Conservation (phyloP, 2,329 filamentous ascomycete genomes). For the Claviceps monticola region DNA sequence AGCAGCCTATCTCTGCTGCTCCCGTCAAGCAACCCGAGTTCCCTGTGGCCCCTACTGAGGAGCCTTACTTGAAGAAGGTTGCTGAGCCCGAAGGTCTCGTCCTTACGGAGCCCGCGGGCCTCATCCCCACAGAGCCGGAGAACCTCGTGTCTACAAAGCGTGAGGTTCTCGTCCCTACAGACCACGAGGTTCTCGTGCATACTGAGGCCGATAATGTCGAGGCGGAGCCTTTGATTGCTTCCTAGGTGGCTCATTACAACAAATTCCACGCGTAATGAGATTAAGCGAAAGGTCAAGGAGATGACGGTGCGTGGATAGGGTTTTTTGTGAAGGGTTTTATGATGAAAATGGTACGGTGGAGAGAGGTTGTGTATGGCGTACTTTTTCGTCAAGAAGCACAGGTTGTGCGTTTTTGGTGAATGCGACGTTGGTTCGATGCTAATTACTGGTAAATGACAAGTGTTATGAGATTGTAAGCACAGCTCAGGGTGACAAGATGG, state of each 20-base stretch:
- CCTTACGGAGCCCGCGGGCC: not conserved
- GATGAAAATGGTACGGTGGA: not conserved
- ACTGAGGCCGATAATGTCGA: constrained; percentile 13
- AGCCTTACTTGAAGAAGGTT: constrained; percentile 13
- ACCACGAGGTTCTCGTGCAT: constrained; percentile 8
- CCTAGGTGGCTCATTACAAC: constrained; percentile 14
- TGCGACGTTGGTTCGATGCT: not conserved
- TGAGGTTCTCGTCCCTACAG: constrained; percentile 6
- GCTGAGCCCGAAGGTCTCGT: constrained; percentile 10
- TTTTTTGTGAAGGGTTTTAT: not conserved
- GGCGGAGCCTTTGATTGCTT: constrained; percentile 17
- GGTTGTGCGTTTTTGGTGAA: not conserved
- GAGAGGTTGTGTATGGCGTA: constrained; percentile 7
- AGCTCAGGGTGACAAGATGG: no score
- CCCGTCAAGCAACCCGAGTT: constrained; percentile 19
- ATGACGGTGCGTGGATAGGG: constrained; percentile 9
- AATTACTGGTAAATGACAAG: not conserved
- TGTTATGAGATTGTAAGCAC: not conserved
- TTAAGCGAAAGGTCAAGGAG: constrained; percentile 7
- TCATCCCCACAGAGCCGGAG: constrained; percentile 13
- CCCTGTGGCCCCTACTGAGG: constrained; percentile 23
- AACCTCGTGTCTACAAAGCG: constrained; percentile 5
- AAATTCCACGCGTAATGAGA: constrained; percentile 16
- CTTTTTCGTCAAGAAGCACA: constrained; percentile 9
- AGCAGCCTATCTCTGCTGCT: constrained; percentile 15